Percentiles rank a stretch among this genome's conserved stretches.
Conservation (phyloP, 306 rosid species). For the Cicer judaicum region DNA sequence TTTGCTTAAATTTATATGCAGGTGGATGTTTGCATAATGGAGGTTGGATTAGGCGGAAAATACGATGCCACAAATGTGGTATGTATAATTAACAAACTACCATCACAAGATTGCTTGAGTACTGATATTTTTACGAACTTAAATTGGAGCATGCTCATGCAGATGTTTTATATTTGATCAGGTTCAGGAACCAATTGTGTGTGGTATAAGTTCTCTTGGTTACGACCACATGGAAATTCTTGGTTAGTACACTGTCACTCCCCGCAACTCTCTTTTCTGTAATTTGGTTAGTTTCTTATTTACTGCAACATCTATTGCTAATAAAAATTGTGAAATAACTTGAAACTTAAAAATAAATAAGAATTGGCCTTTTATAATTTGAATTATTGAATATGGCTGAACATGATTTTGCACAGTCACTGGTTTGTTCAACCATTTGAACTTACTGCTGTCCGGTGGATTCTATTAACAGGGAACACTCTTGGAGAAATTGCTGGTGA, state of each 20-base stretch:
- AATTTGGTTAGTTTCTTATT: slow-evolving; percentile 32
- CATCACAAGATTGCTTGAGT: slow-evolving; percentile 26
- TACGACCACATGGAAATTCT: slow-evolving; percentile 99
- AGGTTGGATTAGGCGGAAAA: slow-evolving; percentile 95
- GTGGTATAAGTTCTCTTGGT: slow-evolving; percentile 94
- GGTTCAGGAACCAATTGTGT: slow-evolving; percentile 77
- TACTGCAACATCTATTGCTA: slow-evolving; percentile 32
- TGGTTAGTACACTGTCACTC: slow-evolving; percentile 66
- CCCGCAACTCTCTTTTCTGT: slow-evolving; percentile 24
- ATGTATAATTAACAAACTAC: slow-evolving; percentile 43
- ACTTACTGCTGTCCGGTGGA: slow-evolving; percentile 44
- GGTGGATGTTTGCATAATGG: slow-evolving; percentile 95
- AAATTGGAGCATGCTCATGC: slow-evolving; percentile 34
- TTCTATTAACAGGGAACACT: slow-evolving; percentile 67
- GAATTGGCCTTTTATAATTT: too few species aligned
- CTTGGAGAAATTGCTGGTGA: slow-evolving; percentile 92
- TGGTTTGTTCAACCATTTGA: slow-evolving; percentile 36
- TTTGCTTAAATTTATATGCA: slow-evolving; percentile 44
- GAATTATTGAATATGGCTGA: too few species aligned
- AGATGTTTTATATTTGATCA: slow-evolving; percentile 39
- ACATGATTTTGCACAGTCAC: neutral
- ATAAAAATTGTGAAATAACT: slow-evolving; percentile 26
- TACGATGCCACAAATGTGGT: slow-evolving; percentile 99
- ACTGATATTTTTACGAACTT: slow-evolving; percentile 32
- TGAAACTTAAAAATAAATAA: neutral